Percentiles rank a stretch among this genome's conserved stretches.
phyloP scores from a whole-genome alignment of 495 filamentous ascomycete species.

The Aspergillus funiculosus region DNA sequence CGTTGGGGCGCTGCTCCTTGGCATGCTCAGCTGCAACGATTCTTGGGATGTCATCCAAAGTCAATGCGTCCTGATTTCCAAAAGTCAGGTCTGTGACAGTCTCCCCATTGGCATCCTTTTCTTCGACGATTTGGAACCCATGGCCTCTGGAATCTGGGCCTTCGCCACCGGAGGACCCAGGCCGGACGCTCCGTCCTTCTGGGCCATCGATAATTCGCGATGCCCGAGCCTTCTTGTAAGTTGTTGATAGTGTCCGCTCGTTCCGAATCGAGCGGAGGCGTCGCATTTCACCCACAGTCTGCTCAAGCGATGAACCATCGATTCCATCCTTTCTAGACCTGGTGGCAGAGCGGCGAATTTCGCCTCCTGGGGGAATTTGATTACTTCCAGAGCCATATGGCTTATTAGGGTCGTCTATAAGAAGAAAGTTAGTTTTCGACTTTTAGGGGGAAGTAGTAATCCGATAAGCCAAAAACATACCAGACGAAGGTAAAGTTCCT shows the following conservation, averaged over 20 bases:
- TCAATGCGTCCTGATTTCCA: slow-evolving; percentile 84
- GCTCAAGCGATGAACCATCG: slow-evolving; percentile 79
- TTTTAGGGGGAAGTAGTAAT: not conserved
- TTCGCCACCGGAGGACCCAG: slow-evolving; percentile 72
- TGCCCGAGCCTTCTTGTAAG: slow-evolving; percentile 80
- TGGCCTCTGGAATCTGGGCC: slow-evolving; percentile 50
- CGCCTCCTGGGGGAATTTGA: slow-evolving; percentile 36
- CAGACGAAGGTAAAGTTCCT: slow-evolving; percentile 66
- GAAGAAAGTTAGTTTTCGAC: slow-evolving; percentile 10
- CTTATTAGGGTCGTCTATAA: slow-evolving; percentile 63
- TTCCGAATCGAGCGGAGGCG: slow-evolving; percentile 86
- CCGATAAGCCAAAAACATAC: slow-evolving; percentile 37
- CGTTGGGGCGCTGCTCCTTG: slow-evolving; percentile 82
- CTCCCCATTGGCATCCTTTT: slow-evolving; percentile 68
- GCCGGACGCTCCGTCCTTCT: slow-evolving; percentile 67
- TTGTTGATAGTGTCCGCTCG: slow-evolving; percentile 87
- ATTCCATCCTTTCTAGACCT: slow-evolving; percentile 64
- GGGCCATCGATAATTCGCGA: slow-evolving; percentile 92
- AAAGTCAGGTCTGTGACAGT: slow-evolving; percentile 72
- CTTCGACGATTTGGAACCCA: slow-evolving; percentile 79
- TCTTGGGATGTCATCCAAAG: slow-evolving; percentile 93
- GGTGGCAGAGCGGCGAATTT: slow-evolving; percentile 54
- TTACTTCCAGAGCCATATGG: slow-evolving; percentile 65
- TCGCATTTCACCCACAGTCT: slow-evolving; percentile 91
- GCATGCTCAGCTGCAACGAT: slow-evolving; percentile 96